Evolutionary conservation across 2,329 filamentous ascomycete genomes (phyloP), one percentile per base, ranked within the genome.

Genomic region (Trichoderma oligosporum): DNA sequence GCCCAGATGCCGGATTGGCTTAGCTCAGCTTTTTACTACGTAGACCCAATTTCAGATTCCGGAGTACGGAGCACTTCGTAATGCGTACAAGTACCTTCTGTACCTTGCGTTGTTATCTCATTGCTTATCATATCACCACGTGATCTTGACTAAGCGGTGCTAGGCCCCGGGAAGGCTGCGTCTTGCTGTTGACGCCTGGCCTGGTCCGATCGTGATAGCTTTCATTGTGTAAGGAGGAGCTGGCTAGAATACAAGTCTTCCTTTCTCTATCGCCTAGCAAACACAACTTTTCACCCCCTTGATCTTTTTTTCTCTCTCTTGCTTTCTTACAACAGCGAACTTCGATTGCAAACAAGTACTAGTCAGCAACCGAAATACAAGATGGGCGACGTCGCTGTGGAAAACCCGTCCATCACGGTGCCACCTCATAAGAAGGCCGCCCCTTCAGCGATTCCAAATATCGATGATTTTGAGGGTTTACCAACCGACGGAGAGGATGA

Each of bases 371-470:
- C 62, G 59, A 53, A 33, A 61, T 63, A 60, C 63, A 81, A 71
- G 38, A 97, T 97, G 93, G 92, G 86, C 74, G 90, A 96, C 80
- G 84, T 90, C 71, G 82, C 88, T 68, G 85, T 96, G 71, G 91
- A 96, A 77, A 91, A 83, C 76, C 85, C 90, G 70, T 80, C 82
- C 72, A 88, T 85, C 80, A 83, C 80, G 65, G 78, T 86, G 74
- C 82, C 85, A 70, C 86, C 88, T 73, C 88, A 91, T 76, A 92
- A 88, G 80, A 95, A 91, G 80, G 79, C 86, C 69, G 81, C 85
- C 67, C 84, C 87, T 51, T 88, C 87, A 61, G 86, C 87, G 68
- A 94, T 96, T 76, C 89, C 91, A 38, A 93, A 89, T 74, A 87
- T 96, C 74, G 91, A 96, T 72, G 87, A 88, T 65, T 85, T 97